Base-by-base conservation (phyloP, 2,329 filamentous ascomycete genomes). In the Talaromyces sp. region DNA sequence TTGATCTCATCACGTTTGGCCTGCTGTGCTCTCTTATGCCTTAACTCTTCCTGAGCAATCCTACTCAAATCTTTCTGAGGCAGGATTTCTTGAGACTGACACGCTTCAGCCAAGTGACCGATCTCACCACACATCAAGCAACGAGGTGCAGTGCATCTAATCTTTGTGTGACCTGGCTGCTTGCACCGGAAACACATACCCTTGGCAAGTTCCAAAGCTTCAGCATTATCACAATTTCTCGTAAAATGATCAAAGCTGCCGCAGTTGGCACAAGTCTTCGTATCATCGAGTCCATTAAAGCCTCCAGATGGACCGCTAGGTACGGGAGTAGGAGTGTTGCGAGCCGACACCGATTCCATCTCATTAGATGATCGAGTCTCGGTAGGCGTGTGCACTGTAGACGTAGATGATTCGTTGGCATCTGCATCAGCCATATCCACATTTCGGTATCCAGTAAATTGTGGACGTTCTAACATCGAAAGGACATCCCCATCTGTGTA, bases 401-500 rank as follows among this genome's bases (percentile, higher is more conserved):
- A 70, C 22, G 70, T 58, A 52, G 24, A 35, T 19, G 60, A 62
- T 7, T 62, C 9, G 22, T 39, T 54, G 5, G 50, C 45, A 47
- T 60, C 65, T n/a, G 68, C 70, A 63, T 81, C 79, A 13, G 72
- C 65, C 80, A 81, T 82, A 62, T 81, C 77, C 37, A 80, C 70
- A 62, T 81, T 75, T 52, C 77, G 77, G 66, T 77, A 77, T 63
- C 79, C 79, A 14, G 75, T 79, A 61, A 82, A 78, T 33, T 85
- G 84, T 48, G 85, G 83, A 68, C 81, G 82, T 50, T 79, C 77
- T 16, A 90, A 79, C 72, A 89, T 80, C 24, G 71, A 77, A 65
- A 81, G 72, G 1, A 90, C 73, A 72, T 90, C 82, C 13, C 87
- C 93, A 48, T 86, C 84, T 0, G 91, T 97, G 75, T 95, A 97